These are phyloP conservation scores for Candida chauliodis DNA, from an alignment of 805 yeast species.

Conservation along the genomic window DNA sequence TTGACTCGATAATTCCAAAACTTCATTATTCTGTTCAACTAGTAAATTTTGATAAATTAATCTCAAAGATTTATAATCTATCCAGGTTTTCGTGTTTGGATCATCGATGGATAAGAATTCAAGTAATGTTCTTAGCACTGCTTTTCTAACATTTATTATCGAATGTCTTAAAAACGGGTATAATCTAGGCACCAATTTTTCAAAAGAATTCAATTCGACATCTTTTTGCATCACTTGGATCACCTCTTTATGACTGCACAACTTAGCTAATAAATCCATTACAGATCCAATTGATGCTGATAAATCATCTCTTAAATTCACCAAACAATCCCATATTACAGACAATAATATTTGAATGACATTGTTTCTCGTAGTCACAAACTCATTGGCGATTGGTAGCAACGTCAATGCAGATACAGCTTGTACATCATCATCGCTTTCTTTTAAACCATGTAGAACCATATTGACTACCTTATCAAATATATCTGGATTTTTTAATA, in stretches of 20 bases:
- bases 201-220: slow-evolving; percentile 59
- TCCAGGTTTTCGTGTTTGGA: slow-evolving; percentile 61
- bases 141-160: slow-evolving; percentile 82
- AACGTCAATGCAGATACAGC: slow-evolving; percentile 94
- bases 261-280: slow-evolving; percentile 86
- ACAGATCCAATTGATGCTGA: slow-evolving; percentile 94
- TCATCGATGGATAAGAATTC: slow-evolving; percentile 68
- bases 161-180: slow-evolving; percentile 94
- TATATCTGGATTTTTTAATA: slow-evolving; percentile 53
- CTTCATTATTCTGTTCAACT: slow-evolving; percentile 81
- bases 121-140: slow-evolving; percentile 75
- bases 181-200: slow-evolving; percentile 78
- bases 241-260: slow-evolving; percentile 80
- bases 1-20: slow-evolving; percentile 56
- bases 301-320: slow-evolving; percentile 83
- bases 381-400: slow-evolving; percentile 84
- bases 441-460: slow-evolving; percentile 79
- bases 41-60: slow-evolving; percentile 81
- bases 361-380: slow-evolving; percentile 61
- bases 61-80: slow-evolving; percentile 68
- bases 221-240: slow-evolving; percentile 64
- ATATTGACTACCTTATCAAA: slow-evolving; percentile 73
- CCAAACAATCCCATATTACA: slow-evolving; percentile 88
- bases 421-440: slow-evolving; percentile 81
- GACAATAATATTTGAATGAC: slow-evolving; percentile 48